Conservation (phyloP, 2,329 filamentous ascomycete genomes). For the Clarireedia paspali region DNA sequence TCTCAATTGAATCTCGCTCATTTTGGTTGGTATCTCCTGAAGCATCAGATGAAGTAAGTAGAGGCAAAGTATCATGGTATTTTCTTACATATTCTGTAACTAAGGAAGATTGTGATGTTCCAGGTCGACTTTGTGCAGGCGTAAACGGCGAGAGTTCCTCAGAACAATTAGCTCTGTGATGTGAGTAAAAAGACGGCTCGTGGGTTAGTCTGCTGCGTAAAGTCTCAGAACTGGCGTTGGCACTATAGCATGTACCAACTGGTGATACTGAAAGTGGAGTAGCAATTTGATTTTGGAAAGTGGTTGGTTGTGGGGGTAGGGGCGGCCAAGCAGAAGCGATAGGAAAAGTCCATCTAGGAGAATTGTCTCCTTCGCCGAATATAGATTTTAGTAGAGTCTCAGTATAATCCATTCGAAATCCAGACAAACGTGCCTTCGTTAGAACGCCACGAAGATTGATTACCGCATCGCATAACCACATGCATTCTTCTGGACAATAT, state of each 20-base stretch:
- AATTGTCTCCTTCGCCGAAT: slow-evolving; percentile 9
- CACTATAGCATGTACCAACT: neutral
- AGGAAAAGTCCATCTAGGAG: neutral
- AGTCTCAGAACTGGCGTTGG: neutral
- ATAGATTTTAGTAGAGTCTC: slow-evolving; percentile 11
- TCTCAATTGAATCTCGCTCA: neutral
- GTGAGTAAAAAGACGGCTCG: slow-evolving; percentile 1
- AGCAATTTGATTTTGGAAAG: neutral
- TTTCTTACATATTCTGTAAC: neutral
- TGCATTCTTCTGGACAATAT: slow-evolving; percentile 14
- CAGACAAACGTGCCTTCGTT: slow-evolving; percentile 14
- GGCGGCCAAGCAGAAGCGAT: slow-evolving; percentile 12
- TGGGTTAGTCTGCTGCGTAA: neutral
- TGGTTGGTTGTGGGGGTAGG: neutral
- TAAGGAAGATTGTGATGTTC: slow-evolving; percentile 1
- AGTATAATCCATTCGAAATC: slow-evolving; percentile 15
- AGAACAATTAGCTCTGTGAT: neutral
- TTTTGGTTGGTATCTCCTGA: neutral
- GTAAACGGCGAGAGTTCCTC: neutral
- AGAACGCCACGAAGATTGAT: slow-evolving; percentile 13
- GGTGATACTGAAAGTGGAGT: neutral
- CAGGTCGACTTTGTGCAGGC: neutral
- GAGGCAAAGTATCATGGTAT: neutral
- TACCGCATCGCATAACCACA: slow-evolving; percentile 13
- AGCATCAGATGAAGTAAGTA: neutral